Percentiles rank a stretch among this genome's conserved stretches.
phyloP scores from a whole-genome alignment of 192 early-diverging fungal species.

The Endogone sp. region DNA sequence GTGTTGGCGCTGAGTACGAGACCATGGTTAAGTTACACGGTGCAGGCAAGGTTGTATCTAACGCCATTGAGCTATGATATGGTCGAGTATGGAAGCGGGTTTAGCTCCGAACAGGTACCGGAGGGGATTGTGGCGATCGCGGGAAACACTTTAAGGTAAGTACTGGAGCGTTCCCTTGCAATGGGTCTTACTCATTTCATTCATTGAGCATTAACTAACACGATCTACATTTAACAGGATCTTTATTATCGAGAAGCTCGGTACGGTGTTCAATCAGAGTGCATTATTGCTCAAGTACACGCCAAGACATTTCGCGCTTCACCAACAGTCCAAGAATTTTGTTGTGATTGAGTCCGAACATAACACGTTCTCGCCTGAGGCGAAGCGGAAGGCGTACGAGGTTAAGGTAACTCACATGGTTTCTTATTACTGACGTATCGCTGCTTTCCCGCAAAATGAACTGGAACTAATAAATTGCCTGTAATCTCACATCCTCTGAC shows the following conservation, averaged over 20 bases:
- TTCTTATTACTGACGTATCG: not conserved
- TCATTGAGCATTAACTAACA: too few species aligned
- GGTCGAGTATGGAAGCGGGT: conserved; percentile 79
- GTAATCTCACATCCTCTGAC: conserved; percentile 18
- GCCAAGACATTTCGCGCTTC: conserved; percentile 76
- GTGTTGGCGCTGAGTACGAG: conserved; percentile 81
- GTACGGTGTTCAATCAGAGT: conserved; percentile 79
- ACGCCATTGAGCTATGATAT: conserved; percentile 85
- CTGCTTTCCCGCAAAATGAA: too few species aligned
- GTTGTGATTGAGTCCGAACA: conserved; percentile 89
- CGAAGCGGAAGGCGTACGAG: conserved; percentile 54
- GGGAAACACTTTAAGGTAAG: conserved; percentile 70
- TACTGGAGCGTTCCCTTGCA: not conserved
- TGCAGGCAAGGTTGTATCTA: conserved; percentile 65
- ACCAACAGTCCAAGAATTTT: conserved; percentile 76
- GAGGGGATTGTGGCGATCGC: conserved; percentile 89
- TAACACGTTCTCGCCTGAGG: conserved; percentile 61
- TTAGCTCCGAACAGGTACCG: conserved; percentile 79
- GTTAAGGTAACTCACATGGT: conserved; percentile 30
- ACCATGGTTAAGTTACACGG: conserved; percentile 87
- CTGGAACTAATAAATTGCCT: too few species aligned
- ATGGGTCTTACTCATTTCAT: not conserved
- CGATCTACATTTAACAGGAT: conserved; percentile 46
- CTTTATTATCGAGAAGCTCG: conserved; percentile 80
- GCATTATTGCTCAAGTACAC: conserved; percentile 83